Evolutionary conservation across 1,284 basidiomycete species (phyloP).

Genomic region (Rhizoctonia solani): DNA sequence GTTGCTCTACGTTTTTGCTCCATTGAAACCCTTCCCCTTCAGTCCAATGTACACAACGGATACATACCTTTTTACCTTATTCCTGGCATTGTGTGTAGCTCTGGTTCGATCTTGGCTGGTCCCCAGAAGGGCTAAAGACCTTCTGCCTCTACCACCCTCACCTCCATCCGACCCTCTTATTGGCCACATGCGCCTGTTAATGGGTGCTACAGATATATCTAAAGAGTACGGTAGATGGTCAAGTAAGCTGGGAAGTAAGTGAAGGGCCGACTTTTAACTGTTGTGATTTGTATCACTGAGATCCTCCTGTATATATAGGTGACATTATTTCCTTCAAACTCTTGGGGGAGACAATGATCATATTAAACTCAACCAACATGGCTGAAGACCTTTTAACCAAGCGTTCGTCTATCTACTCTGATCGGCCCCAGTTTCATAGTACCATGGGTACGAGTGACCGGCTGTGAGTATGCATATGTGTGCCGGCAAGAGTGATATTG

Average conservation of each 20-base stretch:
- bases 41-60: too few relatives aligned
- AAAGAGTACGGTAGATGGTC: constrained; percentile 4
- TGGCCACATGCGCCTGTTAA: constrained; percentile 5
- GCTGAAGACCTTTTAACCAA: constrained; percentile 35
- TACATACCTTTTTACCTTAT: too few relatives aligned
- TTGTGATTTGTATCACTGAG: background rate
- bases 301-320: background rate
- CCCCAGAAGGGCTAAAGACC: background rate
- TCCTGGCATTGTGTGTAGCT: too few relatives aligned
- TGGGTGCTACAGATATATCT: background rate
- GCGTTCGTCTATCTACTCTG: constrained; percentile 30
- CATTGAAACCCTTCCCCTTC: too few relatives aligned
- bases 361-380: constrained; percentile 34
- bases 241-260: constrained; percentile 9
- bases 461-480: background rate
- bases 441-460: background rate
- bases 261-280: too few relatives aligned
- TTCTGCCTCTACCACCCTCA: constrained; percentile 9
- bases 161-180: background rate
- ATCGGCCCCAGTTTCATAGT: constrained; percentile 27
- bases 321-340: constrained; percentile 19
- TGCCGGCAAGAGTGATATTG: background rate
- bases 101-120: too few relatives aligned
- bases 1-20: too few relatives aligned
- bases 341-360: constrained; percentile 27